Conservation (phyloP, 257 asterid species). For the Galeopsis tetrahit region DNA sequence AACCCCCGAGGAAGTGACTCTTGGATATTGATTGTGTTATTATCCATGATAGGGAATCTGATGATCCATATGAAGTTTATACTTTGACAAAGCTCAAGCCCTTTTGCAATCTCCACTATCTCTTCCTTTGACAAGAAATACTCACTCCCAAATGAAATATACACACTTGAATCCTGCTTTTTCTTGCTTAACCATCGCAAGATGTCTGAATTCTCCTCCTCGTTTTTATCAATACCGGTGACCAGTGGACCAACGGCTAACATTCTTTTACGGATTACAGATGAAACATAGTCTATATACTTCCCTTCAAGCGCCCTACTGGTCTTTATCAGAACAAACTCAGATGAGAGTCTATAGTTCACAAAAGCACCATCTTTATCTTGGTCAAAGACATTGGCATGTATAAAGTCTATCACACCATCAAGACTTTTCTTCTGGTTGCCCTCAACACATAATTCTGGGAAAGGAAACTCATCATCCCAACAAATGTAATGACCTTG, state of each 20-base stretch:
- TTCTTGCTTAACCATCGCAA: not conserved
- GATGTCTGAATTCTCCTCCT: too few species aligned
- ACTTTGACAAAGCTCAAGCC: constrained; percentile 30
- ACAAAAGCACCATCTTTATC: not conserved
- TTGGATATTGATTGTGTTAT: not conserved
- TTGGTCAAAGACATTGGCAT: not conserved
- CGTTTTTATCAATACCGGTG: too few species aligned
- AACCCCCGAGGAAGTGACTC: constrained; percentile 41
- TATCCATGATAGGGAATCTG: constrained; percentile 33
- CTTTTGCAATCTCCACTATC: constrained; percentile 33
- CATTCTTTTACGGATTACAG: too few species aligned
- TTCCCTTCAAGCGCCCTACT: too few species aligned
- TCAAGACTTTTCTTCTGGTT: not conserved
- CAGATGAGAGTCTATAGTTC: not conserved
- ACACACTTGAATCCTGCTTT: constrained; percentile 30
- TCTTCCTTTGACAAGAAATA: constrained; percentile 32
- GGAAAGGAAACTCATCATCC: not conserved
- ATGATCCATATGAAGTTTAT: constrained; percentile 41
- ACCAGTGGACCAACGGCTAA: too few species aligned
- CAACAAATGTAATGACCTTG: not conserved
- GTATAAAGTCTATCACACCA: not conserved
- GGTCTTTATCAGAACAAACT: too few species aligned
- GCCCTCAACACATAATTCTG: not conserved
- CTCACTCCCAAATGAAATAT: constrained; percentile 46
- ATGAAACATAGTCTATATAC: too few species aligned